Conservation (phyloP, 768 basidiomycete species). For the Phylloporus sp. region DNA sequence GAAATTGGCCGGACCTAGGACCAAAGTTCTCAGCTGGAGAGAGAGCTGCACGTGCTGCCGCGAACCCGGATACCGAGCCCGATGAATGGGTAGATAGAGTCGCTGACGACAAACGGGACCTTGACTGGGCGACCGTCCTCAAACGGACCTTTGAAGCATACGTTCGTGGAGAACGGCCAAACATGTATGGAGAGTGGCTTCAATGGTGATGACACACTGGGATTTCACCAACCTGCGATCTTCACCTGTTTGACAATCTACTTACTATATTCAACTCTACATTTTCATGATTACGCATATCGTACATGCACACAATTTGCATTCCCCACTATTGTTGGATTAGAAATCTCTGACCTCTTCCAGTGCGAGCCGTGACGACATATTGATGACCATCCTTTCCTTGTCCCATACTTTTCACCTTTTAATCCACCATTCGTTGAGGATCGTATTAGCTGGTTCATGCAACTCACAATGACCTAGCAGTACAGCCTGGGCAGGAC, state of each 20-base stretch:
- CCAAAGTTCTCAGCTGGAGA: slow-evolving; percentile 74
- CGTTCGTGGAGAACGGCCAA: slow-evolving; percentile 85
- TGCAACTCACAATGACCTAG: slow-evolving; percentile 8
- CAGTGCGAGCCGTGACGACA: slow-evolving; percentile 26
- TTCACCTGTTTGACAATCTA: slow-evolving; percentile 26
- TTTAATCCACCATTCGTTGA: slow-evolving; percentile 15
- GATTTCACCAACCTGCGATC: slow-evolving; percentile 6
- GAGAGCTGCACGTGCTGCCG: slow-evolving; percentile 52
- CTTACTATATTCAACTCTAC: slow-evolving; percentile 24
- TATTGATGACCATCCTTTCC: slow-evolving; percentile 25
- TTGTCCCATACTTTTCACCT: slow-evolving; percentile 22
- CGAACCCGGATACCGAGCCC: slow-evolving; percentile 28
- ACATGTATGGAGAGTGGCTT: slow-evolving; percentile 90
- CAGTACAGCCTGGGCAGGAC: slow-evolving; percentile 17
- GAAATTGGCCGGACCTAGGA: slow-evolving; percentile 97
- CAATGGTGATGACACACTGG: slow-evolving; percentile 38
- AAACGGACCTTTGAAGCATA: slow-evolving; percentile 96
- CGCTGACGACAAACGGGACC: slow-evolving; percentile 69
- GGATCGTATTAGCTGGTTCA: slow-evolving; percentile 19
- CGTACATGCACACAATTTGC: slow-evolving; percentile 26
- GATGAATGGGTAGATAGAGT: slow-evolving; percentile 42
- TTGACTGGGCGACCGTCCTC: slow-evolving; percentile 90
- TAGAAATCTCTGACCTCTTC: slow-evolving; percentile 24
- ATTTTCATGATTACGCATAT: slow-evolving; percentile 26
- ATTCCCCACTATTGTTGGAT: slow-evolving; percentile 29